These are phyloP conservation scores for Pyrus hybrid DNA, from an alignment of 331 rosid species.

Conservation along the genomic window DNA sequence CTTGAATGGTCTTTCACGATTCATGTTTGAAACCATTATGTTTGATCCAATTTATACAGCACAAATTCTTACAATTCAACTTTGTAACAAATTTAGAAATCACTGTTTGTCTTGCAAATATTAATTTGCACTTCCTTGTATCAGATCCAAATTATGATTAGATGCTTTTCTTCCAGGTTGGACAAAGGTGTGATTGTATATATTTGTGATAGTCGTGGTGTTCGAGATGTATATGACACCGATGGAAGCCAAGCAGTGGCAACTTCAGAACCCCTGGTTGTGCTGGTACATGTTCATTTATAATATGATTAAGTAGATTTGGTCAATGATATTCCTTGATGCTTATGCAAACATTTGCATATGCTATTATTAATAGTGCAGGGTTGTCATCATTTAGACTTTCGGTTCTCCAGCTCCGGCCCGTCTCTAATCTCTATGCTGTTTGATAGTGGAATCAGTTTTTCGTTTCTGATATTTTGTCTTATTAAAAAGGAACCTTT, in stretches of 20 bases:
- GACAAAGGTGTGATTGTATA: slow-evolving; percentile 95
- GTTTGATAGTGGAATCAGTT: not conserved
- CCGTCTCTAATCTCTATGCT: not conserved
- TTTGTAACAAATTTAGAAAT: not conserved
- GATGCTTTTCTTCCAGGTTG: slow-evolving; percentile 56
- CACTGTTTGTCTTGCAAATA: not conserved
- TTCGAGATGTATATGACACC: slow-evolving; percentile 90
- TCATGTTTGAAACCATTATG: not conserved
- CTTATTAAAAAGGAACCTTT: not conserved
- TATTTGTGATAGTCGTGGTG: slow-evolving; percentile 82
- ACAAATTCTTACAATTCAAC: not conserved
- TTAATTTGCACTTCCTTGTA: not conserved
- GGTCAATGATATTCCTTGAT: not conserved
- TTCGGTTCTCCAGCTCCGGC: not conserved
- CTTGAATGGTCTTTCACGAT: not conserved
- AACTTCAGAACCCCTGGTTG: slow-evolving; percentile 78
- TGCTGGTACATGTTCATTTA: slow-evolving; percentile 46
- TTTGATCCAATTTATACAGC: not conserved
- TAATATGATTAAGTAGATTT: not conserved
- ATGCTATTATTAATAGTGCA: not conserved
- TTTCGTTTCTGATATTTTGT: not conserved
- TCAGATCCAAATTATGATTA: not conserved
- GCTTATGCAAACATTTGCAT: not conserved
- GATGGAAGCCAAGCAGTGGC: slow-evolving; percentile 92
- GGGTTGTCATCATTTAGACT: not conserved